Conservation (phyloP, 2,329 filamentous ascomycete species). For the Exophiala sp. region DNA sequence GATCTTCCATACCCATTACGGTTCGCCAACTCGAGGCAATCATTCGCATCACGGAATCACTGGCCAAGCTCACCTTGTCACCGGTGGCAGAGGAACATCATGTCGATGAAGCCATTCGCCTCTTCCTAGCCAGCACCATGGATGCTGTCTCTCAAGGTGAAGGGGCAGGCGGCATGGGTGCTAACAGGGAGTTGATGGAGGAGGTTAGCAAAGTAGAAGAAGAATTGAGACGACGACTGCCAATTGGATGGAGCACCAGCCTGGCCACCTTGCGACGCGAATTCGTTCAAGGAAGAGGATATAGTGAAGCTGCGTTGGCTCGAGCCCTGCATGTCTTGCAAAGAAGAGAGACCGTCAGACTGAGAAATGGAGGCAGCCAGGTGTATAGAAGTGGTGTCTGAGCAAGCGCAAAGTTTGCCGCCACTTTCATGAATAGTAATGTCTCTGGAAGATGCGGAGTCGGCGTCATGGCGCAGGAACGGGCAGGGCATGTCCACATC, state of each 20-base stretch:
- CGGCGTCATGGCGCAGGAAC: too few species aligned
- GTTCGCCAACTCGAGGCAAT: conserved; percentile 96
- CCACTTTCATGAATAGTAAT: conserved; percentile 12
- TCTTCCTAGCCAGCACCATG: conserved; percentile 97
- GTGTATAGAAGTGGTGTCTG: conserved; percentile 45
- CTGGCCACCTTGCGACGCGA: conserved; percentile 78
- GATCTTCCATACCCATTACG: conserved; percentile 93
- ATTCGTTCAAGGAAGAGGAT: conserved; percentile 86
- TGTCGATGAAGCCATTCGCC: conserved; percentile 92
- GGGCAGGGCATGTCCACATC: too few species aligned
- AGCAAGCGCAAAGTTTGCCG: conserved; percentile 4
- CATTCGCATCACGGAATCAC: conserved; percentile 90
- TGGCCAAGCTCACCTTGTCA: conserved; percentile 83
- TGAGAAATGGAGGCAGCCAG: conserved; percentile 46
- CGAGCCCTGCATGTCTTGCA: conserved; percentile 80
- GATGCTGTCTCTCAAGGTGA: conserved; percentile 90
- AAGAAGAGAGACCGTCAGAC: conserved; percentile 65
- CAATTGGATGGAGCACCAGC: conserved; percentile 93
- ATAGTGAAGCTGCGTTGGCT: conserved; percentile 78
- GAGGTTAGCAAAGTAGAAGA: conserved; percentile 82
- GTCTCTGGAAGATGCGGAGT: not conserved
- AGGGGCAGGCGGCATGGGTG: conserved; percentile 50
- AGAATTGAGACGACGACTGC: conserved; percentile 77
- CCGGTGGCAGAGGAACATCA: conserved; percentile 83
- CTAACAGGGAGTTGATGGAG: conserved; percentile 82